Evolutionary conservation across 75 land plant genomes (phyloP).

Genomic region (Sequoia sempervirens): DNA sequence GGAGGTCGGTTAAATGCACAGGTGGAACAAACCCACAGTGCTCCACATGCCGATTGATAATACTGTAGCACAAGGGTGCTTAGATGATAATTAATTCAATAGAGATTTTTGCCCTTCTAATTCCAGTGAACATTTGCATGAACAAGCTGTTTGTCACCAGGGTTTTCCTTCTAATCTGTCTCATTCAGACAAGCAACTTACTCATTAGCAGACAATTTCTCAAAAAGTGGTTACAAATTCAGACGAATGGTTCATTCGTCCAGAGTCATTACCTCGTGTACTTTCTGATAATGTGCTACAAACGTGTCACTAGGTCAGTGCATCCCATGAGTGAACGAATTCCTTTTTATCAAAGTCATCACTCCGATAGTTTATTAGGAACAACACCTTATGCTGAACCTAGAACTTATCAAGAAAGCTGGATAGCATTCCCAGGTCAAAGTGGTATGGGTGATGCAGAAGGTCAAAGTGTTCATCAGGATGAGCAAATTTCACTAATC

Average conservation of each 20-base stretch:
- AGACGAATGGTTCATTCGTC: conserved; percentile 49
- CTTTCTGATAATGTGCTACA: conserved; percentile 37
- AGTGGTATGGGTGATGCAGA: conserved; percentile 19
- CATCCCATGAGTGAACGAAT: conserved; percentile 21
- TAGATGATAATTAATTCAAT: neutral
- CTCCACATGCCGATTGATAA: neutral
- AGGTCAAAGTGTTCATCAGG: no score
- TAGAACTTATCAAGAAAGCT: conserved; percentile 19
- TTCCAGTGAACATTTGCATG: conserved; percentile 20
- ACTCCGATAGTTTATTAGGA: conserved; percentile 12
- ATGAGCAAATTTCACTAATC: conserved; percentile 11
- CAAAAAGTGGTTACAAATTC: conserved; percentile 45
- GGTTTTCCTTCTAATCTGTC: conserved; percentile 26
- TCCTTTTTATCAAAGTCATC: conserved; percentile 14
- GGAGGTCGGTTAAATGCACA: neutral
- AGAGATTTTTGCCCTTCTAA: conserved; percentile 1
- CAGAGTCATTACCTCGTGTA: conserved; percentile 30
- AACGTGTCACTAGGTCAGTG: conserved; percentile 24
- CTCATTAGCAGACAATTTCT: conserved; percentile 40
- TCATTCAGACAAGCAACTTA: conserved; percentile 45
- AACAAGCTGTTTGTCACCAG: conserved; percentile 24
- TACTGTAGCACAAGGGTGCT: neutral
- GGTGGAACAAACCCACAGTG: conserved; percentile 2
- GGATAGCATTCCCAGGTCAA: conserved; percentile 15
- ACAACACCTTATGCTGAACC: conserved; percentile 11